Percentiles rank a stretch among this genome's conserved stretches.
phyloP scores from a whole-genome alignment of 257 asterid genomes.

The Forsythia viridissima region DNA sequence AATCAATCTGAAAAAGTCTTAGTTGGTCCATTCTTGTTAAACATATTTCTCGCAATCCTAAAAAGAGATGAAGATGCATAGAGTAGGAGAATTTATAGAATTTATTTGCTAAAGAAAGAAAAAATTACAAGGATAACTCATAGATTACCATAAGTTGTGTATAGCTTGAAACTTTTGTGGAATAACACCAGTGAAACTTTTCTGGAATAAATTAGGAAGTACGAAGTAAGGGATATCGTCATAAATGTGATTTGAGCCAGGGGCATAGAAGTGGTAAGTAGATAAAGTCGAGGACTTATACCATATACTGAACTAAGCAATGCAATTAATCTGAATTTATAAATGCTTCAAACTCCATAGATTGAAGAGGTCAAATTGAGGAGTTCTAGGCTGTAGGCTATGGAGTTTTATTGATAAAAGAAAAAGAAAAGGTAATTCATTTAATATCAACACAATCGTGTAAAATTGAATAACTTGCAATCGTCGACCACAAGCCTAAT shows the following conservation, averaged over 20 bases:
- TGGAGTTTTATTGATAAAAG: slow-evolving; percentile 59
- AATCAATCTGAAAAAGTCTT: too few relatives aligned
- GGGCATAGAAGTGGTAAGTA: slow-evolving; percentile 18
- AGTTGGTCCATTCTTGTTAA: slow-evolving; percentile 42
- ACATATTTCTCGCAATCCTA: slow-evolving; percentile 81
- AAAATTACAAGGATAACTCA: slow-evolving; percentile 4
- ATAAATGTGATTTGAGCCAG: slow-evolving; percentile 65
- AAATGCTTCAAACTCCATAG: too few relatives aligned
- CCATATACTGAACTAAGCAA: slow-evolving; percentile 6
- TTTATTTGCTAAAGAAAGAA: not conserved
- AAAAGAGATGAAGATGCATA: slow-evolving; percentile 17
- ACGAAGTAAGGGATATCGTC: slow-evolving; percentile 66
- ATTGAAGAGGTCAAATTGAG: too few relatives aligned
- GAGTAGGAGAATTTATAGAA: not conserved
- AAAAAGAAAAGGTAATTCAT: not conserved
- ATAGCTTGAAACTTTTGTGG: slow-evolving; percentile 73
- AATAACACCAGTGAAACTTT: slow-evolving; percentile 79
- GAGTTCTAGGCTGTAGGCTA: slow-evolving; percentile 45
- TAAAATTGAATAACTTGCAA: not conserved
- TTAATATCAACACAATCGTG: not conserved
- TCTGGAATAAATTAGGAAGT: slow-evolving; percentile 51
- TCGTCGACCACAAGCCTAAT: slow-evolving; percentile 37
- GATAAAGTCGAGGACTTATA: not conserved
- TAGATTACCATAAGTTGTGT: slow-evolving; percentile 63
- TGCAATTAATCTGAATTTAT: slow-evolving; percentile 10